Evolutionary conservation across 2,329 filamentous ascomycete genomes (phyloP).

Genomic region (Cercospora nicotianae): DNA sequence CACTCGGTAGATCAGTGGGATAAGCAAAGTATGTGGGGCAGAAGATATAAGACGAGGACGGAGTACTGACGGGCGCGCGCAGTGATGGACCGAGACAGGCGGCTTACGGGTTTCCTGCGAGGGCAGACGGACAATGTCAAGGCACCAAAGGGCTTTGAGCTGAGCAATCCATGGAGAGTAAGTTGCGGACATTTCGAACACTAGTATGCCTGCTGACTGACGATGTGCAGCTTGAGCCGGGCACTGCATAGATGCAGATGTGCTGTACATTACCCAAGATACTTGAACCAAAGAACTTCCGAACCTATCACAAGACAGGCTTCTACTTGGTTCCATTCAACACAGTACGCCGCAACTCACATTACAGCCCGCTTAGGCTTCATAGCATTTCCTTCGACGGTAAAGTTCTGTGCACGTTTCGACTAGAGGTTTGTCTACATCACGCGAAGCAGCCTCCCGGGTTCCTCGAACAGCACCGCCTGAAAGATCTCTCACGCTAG

Average conservation of each 20-base stretch:
- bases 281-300: not conserved
- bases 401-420: not conserved
- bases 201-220: slow-evolving; percentile 4
- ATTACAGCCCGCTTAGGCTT: not conserved
- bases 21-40: slow-evolving; percentile 50
- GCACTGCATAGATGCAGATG: slow-evolving; percentile 11
- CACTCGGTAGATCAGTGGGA: slow-evolving; percentile 65
- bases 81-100: slow-evolving; percentile 68
- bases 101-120: slow-evolving; percentile 61
- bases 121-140: slow-evolving; percentile 61
- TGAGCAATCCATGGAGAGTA: slow-evolving; percentile 69
- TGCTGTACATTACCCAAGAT: not conserved
- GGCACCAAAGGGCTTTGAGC: slow-evolving; percentile 63
- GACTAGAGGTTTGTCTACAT: not conserved
- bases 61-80: slow-evolving; percentile 15
- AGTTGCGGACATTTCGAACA: slow-evolving; percentile 28
- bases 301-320: not conserved
- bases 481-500: not conserved
- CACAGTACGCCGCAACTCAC: not conserved
- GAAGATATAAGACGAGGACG: not conserved
- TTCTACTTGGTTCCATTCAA: not conserved
- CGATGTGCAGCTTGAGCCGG: slow-evolving; percentile 14
- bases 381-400: not conserved
- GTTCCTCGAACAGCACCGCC: not conserved
- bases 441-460: not conserved